A percentile compares a stretch with the other conserved stretches of the same genome.
These are phyloP conservation scores for Lepidium didymum DNA, from an alignment of 345 rosid species.

Conservation along the genomic window DNA sequence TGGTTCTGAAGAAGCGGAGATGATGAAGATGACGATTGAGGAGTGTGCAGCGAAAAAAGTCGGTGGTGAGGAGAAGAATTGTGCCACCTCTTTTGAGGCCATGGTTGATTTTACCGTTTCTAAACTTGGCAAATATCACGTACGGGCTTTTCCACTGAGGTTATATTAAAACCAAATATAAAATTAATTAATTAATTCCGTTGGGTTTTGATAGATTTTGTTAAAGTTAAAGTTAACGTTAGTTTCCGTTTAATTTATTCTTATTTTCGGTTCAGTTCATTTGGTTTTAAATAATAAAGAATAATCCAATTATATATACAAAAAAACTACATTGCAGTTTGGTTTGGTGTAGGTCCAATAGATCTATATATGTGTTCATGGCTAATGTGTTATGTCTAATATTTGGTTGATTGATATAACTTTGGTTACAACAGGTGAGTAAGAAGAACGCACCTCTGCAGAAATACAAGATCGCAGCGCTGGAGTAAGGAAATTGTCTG, in stretches of 20 bases:
- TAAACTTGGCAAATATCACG: constrained; percentile 47
- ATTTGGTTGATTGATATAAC: background rate
- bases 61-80: constrained; percentile 67
- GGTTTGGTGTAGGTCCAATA: background rate
- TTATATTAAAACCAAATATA: background rate
- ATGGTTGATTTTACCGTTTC: constrained; percentile 69
- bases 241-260: too few species aligned
- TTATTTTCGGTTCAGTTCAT: background rate
- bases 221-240: too few species aligned
- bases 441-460: constrained; percentile 34
- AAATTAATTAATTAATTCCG: too few species aligned
- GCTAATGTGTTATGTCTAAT: background rate
- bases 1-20: constrained; percentile 54
- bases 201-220: too few species aligned
- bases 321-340: background rate
- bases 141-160: constrained; percentile 64
- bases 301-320: background rate
- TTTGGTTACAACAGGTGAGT: constrained; percentile 7
- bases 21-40: constrained; percentile 50
- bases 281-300: background rate
- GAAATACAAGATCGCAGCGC: constrained; percentile 35
- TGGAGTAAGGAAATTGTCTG: constrained; percentile 36
- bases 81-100: constrained; percentile 76
- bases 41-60: constrained; percentile 62
- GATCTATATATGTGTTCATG: background rate